Evolutionary conservation across 768 basidiomycete genomes (phyloP).

Genomic region (Steccherinum ochraceum): DNA sequence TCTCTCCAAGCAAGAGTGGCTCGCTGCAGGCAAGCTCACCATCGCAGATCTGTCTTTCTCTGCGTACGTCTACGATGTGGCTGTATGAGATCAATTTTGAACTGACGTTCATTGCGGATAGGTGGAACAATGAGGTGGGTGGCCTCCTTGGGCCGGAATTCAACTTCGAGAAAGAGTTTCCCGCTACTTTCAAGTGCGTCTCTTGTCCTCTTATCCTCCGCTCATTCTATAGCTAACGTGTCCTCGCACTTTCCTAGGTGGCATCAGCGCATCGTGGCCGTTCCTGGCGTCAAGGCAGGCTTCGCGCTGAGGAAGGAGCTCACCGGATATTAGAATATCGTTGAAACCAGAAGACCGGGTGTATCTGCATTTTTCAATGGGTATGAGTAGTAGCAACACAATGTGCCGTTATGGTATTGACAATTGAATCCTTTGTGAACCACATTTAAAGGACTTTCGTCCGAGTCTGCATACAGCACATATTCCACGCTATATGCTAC

Average conservation of each 20-base stretch:
- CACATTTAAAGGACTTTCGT: no score
- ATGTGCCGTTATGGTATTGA: no score
- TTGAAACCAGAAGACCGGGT: no score
- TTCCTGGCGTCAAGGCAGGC: background rate
- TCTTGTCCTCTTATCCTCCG: background rate
- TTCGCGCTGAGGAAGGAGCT: no score
- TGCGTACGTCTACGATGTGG: constrained; percentile 5
- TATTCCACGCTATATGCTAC: no score
- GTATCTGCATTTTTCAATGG: no score
- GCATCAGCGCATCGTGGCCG: background rate
- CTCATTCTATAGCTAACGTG: background rate
- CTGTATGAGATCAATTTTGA: background rate
- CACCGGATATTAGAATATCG: no score
- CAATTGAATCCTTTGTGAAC: no score
- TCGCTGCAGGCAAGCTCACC: constrained; percentile 9
- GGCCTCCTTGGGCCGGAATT: constrained; percentile 1
- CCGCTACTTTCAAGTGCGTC: constrained; percentile 7
- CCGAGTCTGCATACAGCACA: no score
- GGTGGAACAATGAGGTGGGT: background rate
- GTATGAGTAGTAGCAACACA: no score
- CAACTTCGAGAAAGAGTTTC: constrained; percentile 9
- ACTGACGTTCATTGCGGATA: background rate
- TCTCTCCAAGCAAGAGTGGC: background rate
- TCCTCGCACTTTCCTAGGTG: background rate
- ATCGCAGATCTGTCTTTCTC: constrained; percentile 14